A percentile compares a stretch with the other conserved stretches of the same genome.
phyloP scores from a whole-genome alignment of 352 stramenopile species.

The Phytopythium chamaehyphon region DNA sequence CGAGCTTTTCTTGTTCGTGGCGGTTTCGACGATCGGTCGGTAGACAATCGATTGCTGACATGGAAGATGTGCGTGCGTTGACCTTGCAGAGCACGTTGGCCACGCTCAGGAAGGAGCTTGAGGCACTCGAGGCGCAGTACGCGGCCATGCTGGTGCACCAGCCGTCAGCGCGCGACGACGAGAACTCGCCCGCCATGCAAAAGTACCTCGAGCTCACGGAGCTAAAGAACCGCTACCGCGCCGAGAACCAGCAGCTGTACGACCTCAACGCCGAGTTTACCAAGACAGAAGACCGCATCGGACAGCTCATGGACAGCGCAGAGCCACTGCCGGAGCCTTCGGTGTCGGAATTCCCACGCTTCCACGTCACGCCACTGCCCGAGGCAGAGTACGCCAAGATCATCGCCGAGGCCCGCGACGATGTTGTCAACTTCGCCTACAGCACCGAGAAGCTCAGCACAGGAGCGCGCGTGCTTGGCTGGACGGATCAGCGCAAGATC shows the following conservation, averaged over 20 bases:
- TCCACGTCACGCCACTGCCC: conserved; percentile 30
- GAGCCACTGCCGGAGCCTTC: conserved; percentile 14
- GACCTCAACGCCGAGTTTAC: conserved; percentile 41
- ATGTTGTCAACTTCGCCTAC: conserved; percentile 47
- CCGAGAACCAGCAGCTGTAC: conserved; percentile 59
- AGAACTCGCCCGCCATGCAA: conserved; percentile 18
- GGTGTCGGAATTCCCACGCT: conserved; percentile 18
- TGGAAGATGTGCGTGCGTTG: background rate
- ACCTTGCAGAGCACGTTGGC: conserved; percentile 37
- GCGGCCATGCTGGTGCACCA: conserved; percentile 20
- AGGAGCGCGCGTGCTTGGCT: conserved; percentile 47
- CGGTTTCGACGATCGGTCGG: background rate
- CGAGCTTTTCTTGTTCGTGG: too few relatives aligned
- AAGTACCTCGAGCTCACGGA: conserved; percentile 45
- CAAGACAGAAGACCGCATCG: conserved; percentile 45
- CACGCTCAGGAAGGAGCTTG: conserved; percentile 39
- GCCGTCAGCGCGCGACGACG: background rate
- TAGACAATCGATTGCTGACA: conserved; percentile 3
- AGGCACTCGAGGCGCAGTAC: conserved; percentile 44
- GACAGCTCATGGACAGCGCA: conserved; percentile 38
- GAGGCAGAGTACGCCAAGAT: conserved; percentile 33
- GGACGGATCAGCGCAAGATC: conserved; percentile 60
- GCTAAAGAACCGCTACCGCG: conserved; percentile 37
- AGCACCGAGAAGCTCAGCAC: conserved; percentile 42
- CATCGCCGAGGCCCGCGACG: conserved; percentile 36